These are phyloP conservation scores for Kodamaea alishanica DNA, from an alignment of 1,139 yeast species.

Conservation along the genomic window DNA sequence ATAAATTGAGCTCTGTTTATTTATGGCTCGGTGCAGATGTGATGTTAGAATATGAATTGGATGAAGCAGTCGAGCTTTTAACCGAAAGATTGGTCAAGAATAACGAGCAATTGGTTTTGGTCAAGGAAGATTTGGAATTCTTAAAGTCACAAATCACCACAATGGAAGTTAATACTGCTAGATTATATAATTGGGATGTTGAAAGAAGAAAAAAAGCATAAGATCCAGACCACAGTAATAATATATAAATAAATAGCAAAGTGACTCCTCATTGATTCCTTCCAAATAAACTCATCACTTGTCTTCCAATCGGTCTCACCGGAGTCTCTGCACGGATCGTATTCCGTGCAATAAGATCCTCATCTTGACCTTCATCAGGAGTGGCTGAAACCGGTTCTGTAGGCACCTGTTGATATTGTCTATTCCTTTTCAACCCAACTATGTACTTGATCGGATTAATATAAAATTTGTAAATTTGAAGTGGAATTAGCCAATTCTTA, in stretches of 20 bases:
- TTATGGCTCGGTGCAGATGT: slow-evolving; percentile 98
- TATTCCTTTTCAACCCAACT: not conserved
- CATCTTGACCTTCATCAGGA: slow-evolving; percentile 20
- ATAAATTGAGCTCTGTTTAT: slow-evolving; percentile 52
- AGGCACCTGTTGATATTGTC: slow-evolving; percentile 1
- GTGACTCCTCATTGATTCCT: too few species aligned
- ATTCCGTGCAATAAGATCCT: slow-evolving; percentile 14
- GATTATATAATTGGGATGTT: slow-evolving; percentile 95
- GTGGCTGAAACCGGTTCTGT: not conserved
- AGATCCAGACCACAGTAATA: not conserved
- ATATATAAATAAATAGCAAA: too few species aligned
- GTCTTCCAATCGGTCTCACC: slow-evolving; percentile 55
- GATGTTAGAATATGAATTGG: slow-evolving; percentile 90
- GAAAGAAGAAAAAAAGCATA: slow-evolving; percentile 59
- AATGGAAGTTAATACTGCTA: slow-evolving; percentile 95
- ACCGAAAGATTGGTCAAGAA: slow-evolving; percentile 62
- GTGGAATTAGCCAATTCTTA: slow-evolving; percentile 49
- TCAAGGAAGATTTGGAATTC: slow-evolving; percentile 84
- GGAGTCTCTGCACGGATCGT: slow-evolving; percentile 51
- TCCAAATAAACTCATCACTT: slow-evolving; percentile 12
- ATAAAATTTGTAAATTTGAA: slow-evolving; percentile 21
- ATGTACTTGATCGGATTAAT: slow-evolving; percentile 20
- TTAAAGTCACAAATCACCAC: slow-evolving; percentile 92
- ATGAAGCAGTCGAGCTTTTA: slow-evolving; percentile 77
- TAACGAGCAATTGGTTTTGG: slow-evolving; percentile 50